These are phyloP conservation scores for Calonectria multiphialidica DNA, from an alignment of 2,329 filamentous ascomycete genomes.

Conservation along the genomic window DNA sequence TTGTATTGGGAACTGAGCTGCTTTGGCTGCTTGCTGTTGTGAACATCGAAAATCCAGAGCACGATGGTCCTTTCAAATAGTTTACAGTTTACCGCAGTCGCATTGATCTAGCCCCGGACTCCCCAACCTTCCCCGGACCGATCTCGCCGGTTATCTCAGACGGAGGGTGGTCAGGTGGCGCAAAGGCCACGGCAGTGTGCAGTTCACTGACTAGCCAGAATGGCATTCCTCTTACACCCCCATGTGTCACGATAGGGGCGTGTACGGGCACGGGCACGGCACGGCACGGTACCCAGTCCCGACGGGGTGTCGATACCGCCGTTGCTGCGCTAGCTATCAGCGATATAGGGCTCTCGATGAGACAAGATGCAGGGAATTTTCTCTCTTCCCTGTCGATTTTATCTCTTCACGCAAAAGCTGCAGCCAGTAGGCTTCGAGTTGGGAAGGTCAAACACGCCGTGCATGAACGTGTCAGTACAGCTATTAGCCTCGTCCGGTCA, in stretches of 20 bases:
- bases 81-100: not conserved
- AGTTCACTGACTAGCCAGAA: not conserved
- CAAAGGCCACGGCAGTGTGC: constrained; percentile 1
- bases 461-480: constrained; percentile 6
- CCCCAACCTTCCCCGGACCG: constrained; percentile 13
- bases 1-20: not conserved
- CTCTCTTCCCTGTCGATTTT: not conserved
- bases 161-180: constrained; percentile 12
- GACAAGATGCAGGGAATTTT: not conserved
- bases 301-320: not conserved
- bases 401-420: not conserved
- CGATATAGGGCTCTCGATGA: not conserved
- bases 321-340: not conserved
- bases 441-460: not conserved
- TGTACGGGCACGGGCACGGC: constrained; percentile 7
- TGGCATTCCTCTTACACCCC: constrained; percentile 2
- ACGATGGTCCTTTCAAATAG: constrained; percentile 10
- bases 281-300: constrained; percentile 10
- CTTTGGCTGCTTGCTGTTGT: constrained; percentile 8
- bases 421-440: not conserved
- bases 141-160: constrained; percentile 12
- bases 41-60: constrained; percentile 5
- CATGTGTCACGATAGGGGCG: constrained; percentile 2
- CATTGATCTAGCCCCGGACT: not conserved
- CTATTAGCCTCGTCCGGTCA: not conserved